Percentiles rank a stretch among this genome's conserved stretches.
Evolutionary conservation across 78 protist species (phyloP).

Genomic region (Salpingoeca rosetta): DNA sequence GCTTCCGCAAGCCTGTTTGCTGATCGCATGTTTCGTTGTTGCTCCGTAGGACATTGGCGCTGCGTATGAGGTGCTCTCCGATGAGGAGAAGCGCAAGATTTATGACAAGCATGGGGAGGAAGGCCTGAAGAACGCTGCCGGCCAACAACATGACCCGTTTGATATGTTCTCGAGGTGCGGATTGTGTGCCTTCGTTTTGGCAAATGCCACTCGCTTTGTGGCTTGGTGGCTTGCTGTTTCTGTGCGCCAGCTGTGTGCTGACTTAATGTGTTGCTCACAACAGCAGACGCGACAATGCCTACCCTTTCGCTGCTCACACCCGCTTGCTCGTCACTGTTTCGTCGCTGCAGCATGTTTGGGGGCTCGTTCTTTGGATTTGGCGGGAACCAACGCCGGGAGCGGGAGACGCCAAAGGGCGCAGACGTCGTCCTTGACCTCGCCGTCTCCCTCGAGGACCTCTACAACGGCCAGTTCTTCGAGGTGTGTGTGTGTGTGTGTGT

Average conservation of each 20-base stretch:
- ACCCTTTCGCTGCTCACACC: neutral
- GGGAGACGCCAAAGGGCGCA: neutral
- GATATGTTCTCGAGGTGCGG: neutral
- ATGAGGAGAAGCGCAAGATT: conserved; percentile 15
- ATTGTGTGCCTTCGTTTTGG: neutral
- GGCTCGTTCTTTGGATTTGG: neutral
- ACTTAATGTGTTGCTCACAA: no score
- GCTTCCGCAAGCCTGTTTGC: no score
- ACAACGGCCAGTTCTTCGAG: neutral
- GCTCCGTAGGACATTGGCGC: conserved; percentile 15
- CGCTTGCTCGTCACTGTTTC: neutral
- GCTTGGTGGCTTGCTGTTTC: no score
- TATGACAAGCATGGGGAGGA: conserved; percentile 17
- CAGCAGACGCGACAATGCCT: no score
- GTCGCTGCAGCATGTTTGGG: neutral
- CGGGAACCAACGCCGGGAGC: neutral
- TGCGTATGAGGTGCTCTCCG: conserved; percentile 28
- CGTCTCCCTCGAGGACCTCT: neutral
- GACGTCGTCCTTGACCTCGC: neutral
- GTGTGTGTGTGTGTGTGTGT: no score
- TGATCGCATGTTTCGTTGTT: no score
- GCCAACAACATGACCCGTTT: neutral
- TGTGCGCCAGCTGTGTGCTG: no score
- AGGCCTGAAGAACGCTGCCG: conserved; percentile 8
- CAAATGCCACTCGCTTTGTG: no score